These are phyloP conservation scores for Cantharellus cinnabarinus DNA, from an alignment of 768 basidiomycete species.

Conservation along the genomic window DNA sequence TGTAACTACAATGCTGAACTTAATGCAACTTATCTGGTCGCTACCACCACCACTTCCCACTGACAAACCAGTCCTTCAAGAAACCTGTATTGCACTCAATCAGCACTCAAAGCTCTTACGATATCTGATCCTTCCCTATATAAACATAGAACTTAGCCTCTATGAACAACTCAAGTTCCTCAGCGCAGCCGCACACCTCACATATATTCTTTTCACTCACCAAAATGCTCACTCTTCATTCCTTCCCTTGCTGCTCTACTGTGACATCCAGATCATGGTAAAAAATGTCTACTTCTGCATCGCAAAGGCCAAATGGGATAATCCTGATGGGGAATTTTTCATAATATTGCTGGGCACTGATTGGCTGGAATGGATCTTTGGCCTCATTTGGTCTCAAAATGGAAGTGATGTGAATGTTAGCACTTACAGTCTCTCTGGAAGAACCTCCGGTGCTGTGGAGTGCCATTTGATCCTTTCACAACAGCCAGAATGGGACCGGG, in stretches of 20 bases:
- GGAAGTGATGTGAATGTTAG: constrained; percentile 11
- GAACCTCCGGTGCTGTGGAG: constrained; percentile 17
- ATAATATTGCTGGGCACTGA: constrained; percentile 23
- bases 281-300: constrained; percentile 23
- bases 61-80: constrained; percentile 9
- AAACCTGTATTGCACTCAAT: constrained; percentile 11
- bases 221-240: constrained; percentile 9
- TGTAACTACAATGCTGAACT: constrained; percentile 14
- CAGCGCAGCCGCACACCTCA: constrained; percentile 18
- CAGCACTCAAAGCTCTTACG: constrained; percentile 11
- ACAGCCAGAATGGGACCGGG: constrained; percentile 22
- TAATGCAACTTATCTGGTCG: constrained; percentile 14
- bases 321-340: constrained; percentile 15
- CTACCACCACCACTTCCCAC: constrained; percentile 8
- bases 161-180: constrained; percentile 18
- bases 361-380: constrained; percentile 15
- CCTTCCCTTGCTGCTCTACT: constrained; percentile 14
- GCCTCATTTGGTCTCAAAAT: constrained; percentile 11
- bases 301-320: constrained; percentile 16
- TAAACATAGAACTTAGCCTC: constrained; percentile 15
- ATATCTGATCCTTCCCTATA: constrained; percentile 13
- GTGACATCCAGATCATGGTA: constrained; percentile 20
- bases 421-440: constrained; percentile 12
- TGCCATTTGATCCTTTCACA: constrained; percentile 19
- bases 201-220: constrained; percentile 9